Evolutionary conservation across 305 asterid species (phyloP), one percentile per base, ranked within the genome.

Genomic region (Fraxinus sp.): DNA sequence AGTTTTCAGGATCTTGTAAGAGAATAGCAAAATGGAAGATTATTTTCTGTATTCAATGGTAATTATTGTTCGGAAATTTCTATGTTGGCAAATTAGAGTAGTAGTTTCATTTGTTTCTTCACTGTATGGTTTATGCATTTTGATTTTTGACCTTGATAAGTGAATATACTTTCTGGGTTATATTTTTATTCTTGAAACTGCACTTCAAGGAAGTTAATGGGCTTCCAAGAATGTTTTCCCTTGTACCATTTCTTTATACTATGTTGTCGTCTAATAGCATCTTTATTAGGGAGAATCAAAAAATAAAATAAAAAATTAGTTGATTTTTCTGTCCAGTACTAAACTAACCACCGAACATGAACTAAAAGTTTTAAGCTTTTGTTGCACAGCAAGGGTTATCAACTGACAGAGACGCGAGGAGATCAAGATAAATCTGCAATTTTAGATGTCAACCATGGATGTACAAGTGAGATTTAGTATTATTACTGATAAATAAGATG

Each of bases 1-100:
- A 28, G 36, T 68, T 13, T 28, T 68, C 37, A 26, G 18, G 75
- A 68, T 68, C 75, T 68, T 28, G 39, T n/a, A 68, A 28, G 16
- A 13, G 36, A 70, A 41, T 24, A 57, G 39, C 30, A 46, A 55
- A 84, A 77, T 49, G 36, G 81, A 72, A 72, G 71, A 11, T 68
- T 20, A 11, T 68, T 26, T 13, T 18, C 16, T 68, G 75, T 7
- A 33, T 68, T 68, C 7, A 5, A 68, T 26, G 75, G 75, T 68
- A 26, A 20, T 10, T 64, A 22, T 64, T 9, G 32, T 28, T 28
- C 39, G 75, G 39, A 68, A 7, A 26, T 68, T 68, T 14, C 39
- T 68, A 68, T 14, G 75, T 68, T 68, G 18, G 36, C 7, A 20
- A 20, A 20, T 20, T 62, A 62, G 32, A 62, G 71, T 62, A 7